Conservation (phyloP, 148 eudicot species). For the Simmondsia chinensis region DNA sequence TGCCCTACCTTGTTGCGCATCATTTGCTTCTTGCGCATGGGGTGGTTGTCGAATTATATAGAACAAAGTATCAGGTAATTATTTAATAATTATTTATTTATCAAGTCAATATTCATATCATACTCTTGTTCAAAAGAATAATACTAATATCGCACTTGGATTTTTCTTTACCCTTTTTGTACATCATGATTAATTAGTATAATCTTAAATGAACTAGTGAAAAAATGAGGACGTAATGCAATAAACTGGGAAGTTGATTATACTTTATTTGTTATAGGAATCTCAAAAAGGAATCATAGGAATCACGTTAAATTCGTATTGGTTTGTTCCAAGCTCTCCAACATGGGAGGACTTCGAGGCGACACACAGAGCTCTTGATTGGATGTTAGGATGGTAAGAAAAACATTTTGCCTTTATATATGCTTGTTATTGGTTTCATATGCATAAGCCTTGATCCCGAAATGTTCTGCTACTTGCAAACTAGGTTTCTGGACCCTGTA, state of each 20-base stretch:
- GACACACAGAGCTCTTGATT: conserved; percentile 17
- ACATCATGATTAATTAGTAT: too few species aligned
- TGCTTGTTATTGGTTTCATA: too few species aligned
- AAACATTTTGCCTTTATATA: background rate
- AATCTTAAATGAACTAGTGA: too few species aligned
- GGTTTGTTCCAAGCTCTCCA: conserved; percentile 15
- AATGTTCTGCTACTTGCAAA: background rate
- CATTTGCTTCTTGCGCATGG: conserved; percentile 26
- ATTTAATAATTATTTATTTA: too few species aligned
- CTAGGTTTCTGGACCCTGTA: conserved; percentile 34
- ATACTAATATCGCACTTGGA: too few species aligned
- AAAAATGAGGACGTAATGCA: too few species aligned
- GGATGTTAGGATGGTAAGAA: conserved; percentile 18
- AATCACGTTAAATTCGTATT: conserved; percentile 12
- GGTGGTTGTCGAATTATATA: conserved; percentile 18
- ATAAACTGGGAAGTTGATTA: background rate
- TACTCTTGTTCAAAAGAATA: too few species aligned
- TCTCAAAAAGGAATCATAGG: conserved; percentile 21
- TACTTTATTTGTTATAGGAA: background rate
- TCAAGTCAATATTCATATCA: too few species aligned
- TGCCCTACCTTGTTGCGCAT: conserved; percentile 23
- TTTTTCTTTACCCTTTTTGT: too few species aligned
- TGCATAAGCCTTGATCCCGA: too few species aligned
- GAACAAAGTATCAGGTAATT: conserved; percentile 21
- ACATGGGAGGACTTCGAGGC: conserved; percentile 2